These are phyloP conservation scores for Puccinia hordei DNA, from an alignment of 1,284 basidiomycete species.

Conservation along the genomic window DNA sequence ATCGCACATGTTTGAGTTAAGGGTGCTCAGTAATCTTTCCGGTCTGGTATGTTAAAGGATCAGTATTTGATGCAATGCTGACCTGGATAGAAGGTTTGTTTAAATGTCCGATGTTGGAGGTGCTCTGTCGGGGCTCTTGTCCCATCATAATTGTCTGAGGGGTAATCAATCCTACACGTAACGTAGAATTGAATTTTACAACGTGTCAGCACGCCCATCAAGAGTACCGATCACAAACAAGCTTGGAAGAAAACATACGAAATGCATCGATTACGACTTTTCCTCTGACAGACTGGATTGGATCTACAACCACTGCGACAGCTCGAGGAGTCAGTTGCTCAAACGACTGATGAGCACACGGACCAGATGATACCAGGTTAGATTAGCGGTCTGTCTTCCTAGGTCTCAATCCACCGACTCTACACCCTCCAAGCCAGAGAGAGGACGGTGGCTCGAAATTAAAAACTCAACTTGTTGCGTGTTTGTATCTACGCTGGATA, in stretches of 20 bases:
- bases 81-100: slow-evolving; percentile 97
- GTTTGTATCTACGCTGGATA: slow-evolving; percentile 98
- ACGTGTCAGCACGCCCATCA: neutral
- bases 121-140: slow-evolving; percentile 93
- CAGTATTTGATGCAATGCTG: slow-evolving; percentile 25
- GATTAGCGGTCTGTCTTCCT: neutral
- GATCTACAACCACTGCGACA: slow-evolving; percentile 97
- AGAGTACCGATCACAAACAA: neutral
- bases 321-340: slow-evolving; percentile 92
- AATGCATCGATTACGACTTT: slow-evolving; percentile 97
- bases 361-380: slow-evolving; percentile 4
- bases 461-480: slow-evolving; percentile 79
- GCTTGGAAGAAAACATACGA: slow-evolving; percentile 62
- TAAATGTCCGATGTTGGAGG: slow-evolving; percentile 96
- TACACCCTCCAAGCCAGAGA: neutral
- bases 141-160: slow-evolving; percentile 79
- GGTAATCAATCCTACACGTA: slow-evolving; percentile 68
- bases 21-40: neutral
- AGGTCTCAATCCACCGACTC: neutral
- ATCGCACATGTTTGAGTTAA: neutral
- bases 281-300: slow-evolving; percentile 97
- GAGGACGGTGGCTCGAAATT: neutral
- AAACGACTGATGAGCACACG: slow-evolving; percentile 71
- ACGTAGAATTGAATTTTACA: neutral
- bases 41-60: neutral